Base-by-base conservation (phyloP, 2,329 filamentous ascomycete genomes). In the Thelonectria blattea region DNA sequence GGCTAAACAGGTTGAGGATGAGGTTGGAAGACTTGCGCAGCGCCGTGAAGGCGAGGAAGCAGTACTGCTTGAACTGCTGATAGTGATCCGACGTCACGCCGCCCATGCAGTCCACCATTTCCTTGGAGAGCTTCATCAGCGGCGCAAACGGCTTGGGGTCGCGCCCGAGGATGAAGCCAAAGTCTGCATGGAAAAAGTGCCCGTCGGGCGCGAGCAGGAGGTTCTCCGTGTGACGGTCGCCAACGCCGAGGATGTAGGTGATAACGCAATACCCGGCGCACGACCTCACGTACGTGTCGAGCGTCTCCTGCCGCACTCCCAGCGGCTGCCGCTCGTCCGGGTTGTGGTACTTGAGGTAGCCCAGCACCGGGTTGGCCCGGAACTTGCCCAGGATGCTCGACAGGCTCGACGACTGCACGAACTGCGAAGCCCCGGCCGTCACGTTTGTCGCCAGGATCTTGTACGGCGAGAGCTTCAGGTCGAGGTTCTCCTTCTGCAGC, bases 101-200 rank as follows among this genome's bases (percentile, higher is more conserved):
- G 42, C 96, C 96, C 92, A 99, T 97, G 64, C 93, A 95, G 71
- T 99, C 95, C 3, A 98, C 92, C 95, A 99, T 99, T 73, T 99
- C 94, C 69, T 93, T 94, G 72, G 91, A 94, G 9, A 99, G 86
- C 76, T 99, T 99, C 89, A 99, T 97, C 53, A 94, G 88, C 0
- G 95, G 95, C 0, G 95, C 94, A 73, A 99, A 98, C 0, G 95
- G 95, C 73, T 99, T 99, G 0, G 95, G 95, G 68, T 99, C 95
- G 42, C 95, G 91, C 17, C 95, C 95, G 1, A 99, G 89, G 63
- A 99, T 99, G 77, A 96, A 99, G 43, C 96, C 95, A 71, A 99
- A 99, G 75, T 99, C 95, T 30, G 94, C 93, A 74, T 99, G 95
- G 84, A 99, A 97, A 81, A 99, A 99, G 76, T 96, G 92, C 0